A percentile compares a stretch with the other conserved stretches of the same genome.
Conservation (phyloP, 2,329 filamentous ascomycete species). For the Talaromyces atroroseus region DNA sequence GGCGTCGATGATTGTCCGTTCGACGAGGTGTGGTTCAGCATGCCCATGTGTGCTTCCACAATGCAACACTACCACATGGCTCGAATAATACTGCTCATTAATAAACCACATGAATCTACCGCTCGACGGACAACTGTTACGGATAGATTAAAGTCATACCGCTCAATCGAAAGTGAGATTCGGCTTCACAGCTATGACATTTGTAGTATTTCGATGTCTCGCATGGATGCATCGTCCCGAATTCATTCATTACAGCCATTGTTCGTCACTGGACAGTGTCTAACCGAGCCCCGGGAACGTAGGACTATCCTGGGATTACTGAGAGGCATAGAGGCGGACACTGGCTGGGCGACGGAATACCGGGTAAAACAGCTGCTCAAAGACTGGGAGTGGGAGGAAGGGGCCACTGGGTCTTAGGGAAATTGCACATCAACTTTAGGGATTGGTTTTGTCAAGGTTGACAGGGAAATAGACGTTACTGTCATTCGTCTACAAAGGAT, state of each 20-base stretch:
- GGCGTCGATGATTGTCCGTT: slow-evolving; percentile 36
- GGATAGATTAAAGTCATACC: slow-evolving; percentile 52
- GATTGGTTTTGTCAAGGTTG: no score
- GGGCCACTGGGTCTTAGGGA: background rate
- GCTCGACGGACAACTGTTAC: slow-evolving; percentile 49
- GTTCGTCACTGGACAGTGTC: slow-evolving; percentile 58
- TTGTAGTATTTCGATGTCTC: slow-evolving; percentile 54
- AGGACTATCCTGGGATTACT: slow-evolving; percentile 52
- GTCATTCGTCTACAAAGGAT: no score
- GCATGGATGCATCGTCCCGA: slow-evolving; percentile 53
- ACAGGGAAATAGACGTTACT: no score
- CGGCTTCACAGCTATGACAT: slow-evolving; percentile 57
- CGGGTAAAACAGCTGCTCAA: slow-evolving; percentile 49
- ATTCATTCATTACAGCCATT: slow-evolving; percentile 58
- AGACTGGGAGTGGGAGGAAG: slow-evolving; percentile 31
- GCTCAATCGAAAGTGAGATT: slow-evolving; percentile 52
- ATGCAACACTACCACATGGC: slow-evolving; percentile 47
- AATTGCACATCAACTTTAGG: background rate
- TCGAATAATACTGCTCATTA: slow-evolving; percentile 38
- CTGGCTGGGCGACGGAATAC: slow-evolving; percentile 61
- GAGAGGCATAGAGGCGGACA: slow-evolving; percentile 55
- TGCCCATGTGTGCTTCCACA: slow-evolving; percentile 60
- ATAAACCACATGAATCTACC: slow-evolving; percentile 40
- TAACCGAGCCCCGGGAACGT: slow-evolving; percentile 51
- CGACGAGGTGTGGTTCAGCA: slow-evolving; percentile 59